Evolutionary conservation across 1,284 basidiomycete genomes (phyloP).

Genomic region (Ustilago curta): DNA sequence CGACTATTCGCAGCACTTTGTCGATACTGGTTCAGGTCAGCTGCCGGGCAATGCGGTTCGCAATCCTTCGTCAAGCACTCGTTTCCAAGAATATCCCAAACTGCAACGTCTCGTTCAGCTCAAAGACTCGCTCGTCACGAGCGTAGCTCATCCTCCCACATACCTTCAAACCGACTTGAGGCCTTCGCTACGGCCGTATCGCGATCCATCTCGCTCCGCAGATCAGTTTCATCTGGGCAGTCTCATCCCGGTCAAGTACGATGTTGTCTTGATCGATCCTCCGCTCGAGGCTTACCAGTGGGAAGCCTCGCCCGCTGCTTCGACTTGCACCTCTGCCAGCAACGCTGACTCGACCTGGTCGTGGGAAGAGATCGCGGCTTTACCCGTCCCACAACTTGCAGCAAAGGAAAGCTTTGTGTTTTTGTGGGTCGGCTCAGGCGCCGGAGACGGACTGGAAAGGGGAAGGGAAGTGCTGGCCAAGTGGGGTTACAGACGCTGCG

Average conservation of each 20-base stretch:
- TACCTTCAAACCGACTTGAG: conserved; percentile 59
- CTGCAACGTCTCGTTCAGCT: conserved; percentile 57
- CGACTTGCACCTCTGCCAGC: conserved; percentile 6
- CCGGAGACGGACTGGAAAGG: conserved; percentile 88
- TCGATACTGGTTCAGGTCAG: conserved; percentile 72
- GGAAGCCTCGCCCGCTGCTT: conserved; percentile 38
- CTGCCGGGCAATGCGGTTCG: conserved; percentile 64
- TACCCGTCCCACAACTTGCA: conserved; percentile 85
- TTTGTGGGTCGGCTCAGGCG: conserved; percentile 94
- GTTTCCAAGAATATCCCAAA: conserved; percentile 82
- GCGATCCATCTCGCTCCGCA: conserved; percentile 18
- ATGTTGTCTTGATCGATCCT: conserved; percentile 91
- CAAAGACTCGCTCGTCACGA: conserved; percentile 56
- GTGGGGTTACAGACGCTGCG: conserved; percentile 95
- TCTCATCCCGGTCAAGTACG: conserved; percentile 79
- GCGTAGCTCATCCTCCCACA: conserved; percentile 54
- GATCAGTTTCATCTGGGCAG: conserved; percentile 50
- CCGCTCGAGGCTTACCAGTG: conserved; percentile 74
- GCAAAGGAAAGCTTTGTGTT: conserved; percentile 88
- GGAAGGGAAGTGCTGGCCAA: conserved; percentile 89
- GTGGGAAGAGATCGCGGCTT: conserved; percentile 83
- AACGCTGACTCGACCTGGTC: conserved; percentile 72
- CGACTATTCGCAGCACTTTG: conserved; percentile 91
- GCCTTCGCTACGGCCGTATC: conserved; percentile 29
- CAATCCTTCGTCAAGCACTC: conserved; percentile 72